Evolutionary conservation across 441 rosid genomes (phyloP).

Genomic region (Gossypium davidsonii): DNA sequence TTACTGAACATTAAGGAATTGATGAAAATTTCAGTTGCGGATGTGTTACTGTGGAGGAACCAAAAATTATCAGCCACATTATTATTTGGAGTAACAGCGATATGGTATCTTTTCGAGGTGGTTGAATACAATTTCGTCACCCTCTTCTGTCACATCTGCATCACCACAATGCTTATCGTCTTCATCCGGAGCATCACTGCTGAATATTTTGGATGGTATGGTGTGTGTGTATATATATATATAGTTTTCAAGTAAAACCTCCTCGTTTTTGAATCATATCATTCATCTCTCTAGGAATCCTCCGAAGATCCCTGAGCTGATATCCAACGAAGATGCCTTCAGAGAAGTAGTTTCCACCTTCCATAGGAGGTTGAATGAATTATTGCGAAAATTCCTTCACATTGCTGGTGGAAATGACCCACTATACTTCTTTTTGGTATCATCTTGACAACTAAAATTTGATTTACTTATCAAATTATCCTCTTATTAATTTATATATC

Average conservation of each 20-base stretch:
- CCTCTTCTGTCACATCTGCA: constrained; percentile 54
- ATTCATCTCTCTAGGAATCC: constrained; percentile 40
- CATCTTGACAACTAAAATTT: not conserved
- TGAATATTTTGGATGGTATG: constrained; percentile 46
- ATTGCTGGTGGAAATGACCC: constrained; percentile 62
- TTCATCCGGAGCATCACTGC: constrained; percentile 60
- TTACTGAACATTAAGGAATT: not conserved
- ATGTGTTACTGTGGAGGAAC: constrained; percentile 66
- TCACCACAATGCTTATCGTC: constrained; percentile 56
- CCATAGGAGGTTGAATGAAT: constrained; percentile 35
- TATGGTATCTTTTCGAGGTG: constrained; percentile 85
- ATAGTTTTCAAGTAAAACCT: not conserved
- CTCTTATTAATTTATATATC: not conserved
- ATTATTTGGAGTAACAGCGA: constrained; percentile 38
- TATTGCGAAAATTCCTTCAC: constrained; percentile 35
- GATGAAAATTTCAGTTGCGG: constrained; percentile 52
- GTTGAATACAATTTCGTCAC: constrained; percentile 74
- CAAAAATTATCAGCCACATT: constrained; percentile 44
- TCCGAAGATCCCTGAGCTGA: constrained; percentile 39
- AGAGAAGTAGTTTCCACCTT: constrained; percentile 32
- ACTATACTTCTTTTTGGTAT: constrained; percentile 48
- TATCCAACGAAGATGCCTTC: constrained; percentile 40
- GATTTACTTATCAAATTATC: not conserved
- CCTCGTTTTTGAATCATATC: not conserved
- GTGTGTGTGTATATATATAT: constrained; percentile 9